Evolutionary conservation across 2,329 filamentous ascomycete genomes (phyloP).

Genomic region (Teratosphaeria pseudoeucalypti): DNA sequence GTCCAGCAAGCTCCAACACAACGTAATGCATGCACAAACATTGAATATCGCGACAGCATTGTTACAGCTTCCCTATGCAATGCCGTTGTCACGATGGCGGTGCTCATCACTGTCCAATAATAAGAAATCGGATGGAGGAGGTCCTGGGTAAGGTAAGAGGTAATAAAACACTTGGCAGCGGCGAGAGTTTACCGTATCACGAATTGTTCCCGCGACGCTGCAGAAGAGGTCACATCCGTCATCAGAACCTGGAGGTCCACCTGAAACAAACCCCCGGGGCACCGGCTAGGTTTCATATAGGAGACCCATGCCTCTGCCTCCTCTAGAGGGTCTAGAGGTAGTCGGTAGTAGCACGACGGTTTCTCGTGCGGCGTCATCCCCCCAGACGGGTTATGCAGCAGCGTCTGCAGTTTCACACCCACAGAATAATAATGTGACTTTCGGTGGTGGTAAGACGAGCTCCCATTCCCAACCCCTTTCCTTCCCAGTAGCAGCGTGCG

Average conservation of each 20-base stretch:
- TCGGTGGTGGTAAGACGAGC: not conserved
- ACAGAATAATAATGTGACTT: not conserved
- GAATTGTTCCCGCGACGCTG: not conserved
- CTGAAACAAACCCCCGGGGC: not conserved
- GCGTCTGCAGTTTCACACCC: not conserved
- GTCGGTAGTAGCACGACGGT: too few relatives aligned
- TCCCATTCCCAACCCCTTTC: not conserved
- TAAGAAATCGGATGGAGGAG: too few relatives aligned
- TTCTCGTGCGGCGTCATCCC: not conserved
- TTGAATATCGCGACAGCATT: too few relatives aligned
- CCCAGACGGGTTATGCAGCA: not conserved
- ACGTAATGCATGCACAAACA: too few relatives aligned
- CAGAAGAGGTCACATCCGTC: not conserved
- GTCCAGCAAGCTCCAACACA: not conserved
- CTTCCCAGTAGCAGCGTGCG: not conserved
- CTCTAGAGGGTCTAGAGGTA: too few relatives aligned
- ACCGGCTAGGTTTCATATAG: not conserved
- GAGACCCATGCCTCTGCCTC: not conserved
- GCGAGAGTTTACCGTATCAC: not conserved
- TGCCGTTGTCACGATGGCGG: not conserved
- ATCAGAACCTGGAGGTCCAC: not conserved
- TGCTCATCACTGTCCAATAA: not conserved
- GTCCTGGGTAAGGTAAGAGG: too few relatives aligned
- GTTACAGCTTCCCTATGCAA: not conserved
- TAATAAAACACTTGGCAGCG: not conserved